Percentiles rank a stretch among this genome's conserved stretches.
Conservation (phyloP, 495 filamentous ascomycete genomes). For the Penicillium goetzii region DNA sequence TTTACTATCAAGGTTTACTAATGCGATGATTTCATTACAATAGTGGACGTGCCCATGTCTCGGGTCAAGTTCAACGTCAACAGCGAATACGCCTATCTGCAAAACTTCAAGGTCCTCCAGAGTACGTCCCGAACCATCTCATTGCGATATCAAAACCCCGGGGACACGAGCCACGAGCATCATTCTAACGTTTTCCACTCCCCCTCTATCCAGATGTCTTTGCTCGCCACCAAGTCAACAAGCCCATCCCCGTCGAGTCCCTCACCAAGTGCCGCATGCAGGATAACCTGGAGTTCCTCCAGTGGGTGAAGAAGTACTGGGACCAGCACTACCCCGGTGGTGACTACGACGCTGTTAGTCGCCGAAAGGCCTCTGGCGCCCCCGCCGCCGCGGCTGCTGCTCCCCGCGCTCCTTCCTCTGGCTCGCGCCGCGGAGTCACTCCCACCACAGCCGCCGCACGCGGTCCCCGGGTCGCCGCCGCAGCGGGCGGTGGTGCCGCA, state of each 20-base stretch:
- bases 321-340: constrained; percentile 96
- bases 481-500: constrained; percentile 56
- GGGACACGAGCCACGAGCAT: not conserved
- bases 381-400: constrained; percentile 50
- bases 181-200: constrained; percentile 7
- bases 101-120: constrained; percentile 97
- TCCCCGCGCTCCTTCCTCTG: constrained; percentile 33
- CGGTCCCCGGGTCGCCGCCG: constrained; percentile 41
- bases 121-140: constrained; percentile 59
- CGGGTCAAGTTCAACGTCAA: constrained; percentile 98
- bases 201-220: constrained; percentile 65
- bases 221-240: constrained; percentile 81
- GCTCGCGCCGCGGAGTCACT: constrained; percentile 66
- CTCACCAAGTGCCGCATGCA: constrained; percentile 99
- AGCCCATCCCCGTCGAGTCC: constrained; percentile 81
- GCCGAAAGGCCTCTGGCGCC: constrained; percentile 78
- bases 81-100: constrained; percentile 93
- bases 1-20: constrained; percentile 17
- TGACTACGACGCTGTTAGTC: constrained; percentile 87
- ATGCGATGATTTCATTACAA: constrained; percentile 23
- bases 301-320: constrained; percentile 96
- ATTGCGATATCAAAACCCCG: not conserved
- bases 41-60: constrained; percentile 91
- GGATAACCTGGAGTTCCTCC: constrained; percentile 98
- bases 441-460: constrained; percentile 66